These are phyloP conservation scores for Davidsoniella virescens DNA, from an alignment of 2,329 filamentous ascomycete species.

Conservation along the genomic window DNA sequence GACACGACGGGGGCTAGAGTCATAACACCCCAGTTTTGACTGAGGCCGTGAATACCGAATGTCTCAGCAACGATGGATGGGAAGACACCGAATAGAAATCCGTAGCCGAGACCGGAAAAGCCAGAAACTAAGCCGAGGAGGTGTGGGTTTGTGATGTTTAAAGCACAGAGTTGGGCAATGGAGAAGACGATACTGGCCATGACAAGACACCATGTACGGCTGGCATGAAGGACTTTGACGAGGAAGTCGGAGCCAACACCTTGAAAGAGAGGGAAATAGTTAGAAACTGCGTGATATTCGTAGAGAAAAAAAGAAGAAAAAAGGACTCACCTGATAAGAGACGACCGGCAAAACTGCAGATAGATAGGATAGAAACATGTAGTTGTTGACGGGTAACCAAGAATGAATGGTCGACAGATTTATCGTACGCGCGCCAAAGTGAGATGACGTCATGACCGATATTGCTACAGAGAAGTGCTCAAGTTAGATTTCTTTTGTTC, in stretches of 20 bases:
- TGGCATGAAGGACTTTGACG: conserved; percentile 63
- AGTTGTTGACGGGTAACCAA: conserved; percentile 70
- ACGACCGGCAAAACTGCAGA: conserved; percentile 72
- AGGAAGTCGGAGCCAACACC: conserved; percentile 84
- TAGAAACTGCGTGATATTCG: background rate
- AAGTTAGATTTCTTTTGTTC: background rate
- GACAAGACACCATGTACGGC: conserved; percentile 81
- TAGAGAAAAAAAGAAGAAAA: background rate
- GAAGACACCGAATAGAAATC: conserved; percentile 85
- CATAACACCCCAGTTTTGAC: conserved; percentile 94
- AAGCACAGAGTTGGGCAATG: conserved; percentile 59
- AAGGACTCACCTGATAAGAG: conserved; percentile 49
- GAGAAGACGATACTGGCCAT: conserved; percentile 63
- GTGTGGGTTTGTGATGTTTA: conserved; percentile 61
- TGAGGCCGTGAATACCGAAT: conserved; percentile 78
- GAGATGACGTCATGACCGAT: conserved; percentile 83
- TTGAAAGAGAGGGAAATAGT: conserved; percentile 19
- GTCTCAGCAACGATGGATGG: conserved; percentile 78
- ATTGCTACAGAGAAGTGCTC: conserved; percentile 43
- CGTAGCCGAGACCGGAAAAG: conserved; percentile 77
- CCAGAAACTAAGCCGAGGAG: conserved; percentile 63
- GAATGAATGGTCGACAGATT: conserved; percentile 52
- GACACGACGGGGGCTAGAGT: conserved; percentile 75
- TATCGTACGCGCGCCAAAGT: conserved; percentile 75
- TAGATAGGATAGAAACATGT: conserved; percentile 86